Evolutionary conservation across 805 yeast genomes (phyloP), one percentile per base, ranked within the genome.

Genomic region (Saturnispora silvae): DNA sequence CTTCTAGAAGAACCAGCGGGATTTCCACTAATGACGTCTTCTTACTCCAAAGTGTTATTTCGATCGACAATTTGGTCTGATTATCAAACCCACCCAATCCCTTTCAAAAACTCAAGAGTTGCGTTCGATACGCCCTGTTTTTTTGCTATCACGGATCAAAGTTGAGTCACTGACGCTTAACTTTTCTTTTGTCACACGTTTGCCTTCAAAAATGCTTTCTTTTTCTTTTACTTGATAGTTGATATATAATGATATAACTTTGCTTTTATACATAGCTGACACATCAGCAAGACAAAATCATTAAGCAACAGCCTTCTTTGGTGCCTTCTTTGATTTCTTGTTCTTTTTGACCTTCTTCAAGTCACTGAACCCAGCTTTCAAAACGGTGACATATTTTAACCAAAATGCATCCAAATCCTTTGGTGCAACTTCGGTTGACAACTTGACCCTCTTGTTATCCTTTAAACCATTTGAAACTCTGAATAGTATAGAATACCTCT

Each of bases 271-370:
- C 31, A 23, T 11, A 23, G 11, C 25, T 23, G 11, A 23, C 8
- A 23, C 8, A 23, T 8, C 8, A 8, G 11, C 11, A 23, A 23
- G 11, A 23, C 25, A 23, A 23, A 23, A 23, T 23, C 25, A 23
- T 23, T 33, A 33, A 33, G 47, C 42, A 17, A 40, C 38, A 13
- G 34, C 41, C 35, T 45, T 47, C 5, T 42, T 35, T 14, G 43
- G 32, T 29, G 64, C 45, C 60, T 65, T 68, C 53, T 69, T 66
- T 63, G 73, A 77, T 62, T 69, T 71, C 66, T 75, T 77, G 60
- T 76, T 77, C 66, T 83, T 84, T 42, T 81, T 84, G 63, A 83
- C 85, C 70, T 80, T 83, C 53, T 75, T 71, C 56, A 87, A 67
- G 1, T 95, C 95, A 3, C 63, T 62, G 56, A 82, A 74, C 4